These are phyloP conservation scores for Chernovozyma aurita DNA, from an alignment of 1,139 yeast genomes.

Conservation along the genomic window DNA sequence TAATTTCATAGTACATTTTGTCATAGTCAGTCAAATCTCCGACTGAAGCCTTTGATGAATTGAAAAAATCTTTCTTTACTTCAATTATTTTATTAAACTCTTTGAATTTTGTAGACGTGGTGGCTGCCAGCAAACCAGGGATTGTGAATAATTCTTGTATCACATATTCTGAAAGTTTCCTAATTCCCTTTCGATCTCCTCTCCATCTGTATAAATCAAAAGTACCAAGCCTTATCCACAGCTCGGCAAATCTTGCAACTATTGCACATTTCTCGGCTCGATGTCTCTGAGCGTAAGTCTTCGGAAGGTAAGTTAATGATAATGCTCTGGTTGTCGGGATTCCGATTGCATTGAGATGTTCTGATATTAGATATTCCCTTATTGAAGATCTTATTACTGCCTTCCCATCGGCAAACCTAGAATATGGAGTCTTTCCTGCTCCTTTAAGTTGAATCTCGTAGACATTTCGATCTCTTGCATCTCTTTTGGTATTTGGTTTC, in stretches of 20 bases:
- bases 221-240: constrained; percentile 88
- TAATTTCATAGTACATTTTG: constrained; percentile 64
- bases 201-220: constrained; percentile 80
- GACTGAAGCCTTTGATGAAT: constrained; percentile 13
- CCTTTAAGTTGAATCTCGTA: constrained; percentile 86
- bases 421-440: constrained; percentile 85
- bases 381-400: constrained; percentile 87
- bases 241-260: constrained; percentile 76
- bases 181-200: constrained; percentile 61
- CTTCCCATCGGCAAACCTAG: constrained; percentile 95
- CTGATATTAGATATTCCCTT: constrained; percentile 83
- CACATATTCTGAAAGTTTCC: constrained; percentile 66
- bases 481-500: constrained; percentile 13
- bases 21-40: constrained; percentile 61
- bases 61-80: constrained; percentile 18
- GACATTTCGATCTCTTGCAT: constrained; percentile 21
- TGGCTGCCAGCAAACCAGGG: too few species aligned
- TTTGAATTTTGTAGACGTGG: constrained; percentile 29
- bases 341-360: constrained; percentile 73
- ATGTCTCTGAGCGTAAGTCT: constrained; percentile 70
- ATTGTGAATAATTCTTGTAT: constrained; percentile 58
- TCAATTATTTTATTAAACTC: constrained; percentile 19
- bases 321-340: constrained; percentile 86
- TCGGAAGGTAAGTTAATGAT: constrained; percentile 66
- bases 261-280: constrained; percentile 79